Percentiles rank a stretch among this genome's conserved stretches.
These are phyloP conservation scores for Verticillium nonalfalfae DNA, from an alignment of 2,329 filamentous ascomycete species.

Conservation along the genomic window DNA sequence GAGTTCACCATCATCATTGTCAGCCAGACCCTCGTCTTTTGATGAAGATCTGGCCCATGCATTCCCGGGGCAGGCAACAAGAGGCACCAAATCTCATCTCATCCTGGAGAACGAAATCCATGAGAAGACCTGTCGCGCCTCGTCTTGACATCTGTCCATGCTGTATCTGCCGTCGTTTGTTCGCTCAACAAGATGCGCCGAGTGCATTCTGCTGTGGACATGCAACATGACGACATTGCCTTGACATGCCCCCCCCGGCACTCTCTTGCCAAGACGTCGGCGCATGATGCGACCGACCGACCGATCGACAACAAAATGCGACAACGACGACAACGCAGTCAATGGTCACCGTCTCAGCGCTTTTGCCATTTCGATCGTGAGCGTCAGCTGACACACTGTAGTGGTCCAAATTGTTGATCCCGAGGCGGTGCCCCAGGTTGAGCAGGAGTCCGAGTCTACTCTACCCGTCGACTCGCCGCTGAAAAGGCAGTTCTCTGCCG, in stretches of 20 bases:
- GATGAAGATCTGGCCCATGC: neutral
- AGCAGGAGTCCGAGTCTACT: slow-evolving; percentile 24
- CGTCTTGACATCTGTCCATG: too few species aligned
- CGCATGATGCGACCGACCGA: neutral
- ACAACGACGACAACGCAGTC: neutral
- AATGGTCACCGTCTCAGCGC: slow-evolving; percentile 7
- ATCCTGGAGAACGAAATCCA: too few species aligned
- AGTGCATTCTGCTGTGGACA: too few species aligned
- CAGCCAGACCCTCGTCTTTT: neutral
- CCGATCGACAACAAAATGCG: neutral
- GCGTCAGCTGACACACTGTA: slow-evolving; percentile 13
- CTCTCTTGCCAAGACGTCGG: neutral
- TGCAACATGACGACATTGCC: too few species aligned
- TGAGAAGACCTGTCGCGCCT: too few species aligned
- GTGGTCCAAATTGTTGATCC: slow-evolving; percentile 56
- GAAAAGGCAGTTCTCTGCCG: slow-evolving; percentile 38
- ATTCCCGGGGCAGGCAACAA: neutral
- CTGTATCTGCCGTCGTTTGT: too few species aligned
- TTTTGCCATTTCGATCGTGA: slow-evolving; percentile 1
- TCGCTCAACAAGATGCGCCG: too few species aligned
- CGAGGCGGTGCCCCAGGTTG: slow-evolving; percentile 10
- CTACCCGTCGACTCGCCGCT: slow-evolving; percentile 10
- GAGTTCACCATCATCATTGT: slow-evolving; percentile 14
- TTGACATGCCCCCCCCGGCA: too few species aligned
- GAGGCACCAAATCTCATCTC: neutral